These are phyloP conservation scores for Seiridium unicorne DNA, from an alignment of 2,329 filamentous ascomycete genomes.

Conservation along the genomic window DNA sequence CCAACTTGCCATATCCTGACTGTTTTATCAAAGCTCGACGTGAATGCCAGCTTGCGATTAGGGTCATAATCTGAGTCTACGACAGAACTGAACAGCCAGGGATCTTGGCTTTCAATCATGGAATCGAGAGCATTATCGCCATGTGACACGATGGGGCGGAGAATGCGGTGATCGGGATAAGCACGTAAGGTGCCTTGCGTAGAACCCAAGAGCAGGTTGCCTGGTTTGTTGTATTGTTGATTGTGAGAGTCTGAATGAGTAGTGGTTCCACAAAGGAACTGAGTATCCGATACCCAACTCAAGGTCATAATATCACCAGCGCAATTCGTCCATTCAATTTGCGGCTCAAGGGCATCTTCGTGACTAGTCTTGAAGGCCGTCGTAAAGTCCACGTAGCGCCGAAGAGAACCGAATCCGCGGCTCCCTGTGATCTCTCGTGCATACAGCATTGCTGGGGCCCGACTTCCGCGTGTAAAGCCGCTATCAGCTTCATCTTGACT, in stretches of 20 bases:
- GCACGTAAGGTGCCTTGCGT: constrained; percentile 42
- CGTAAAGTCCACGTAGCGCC: constrained; percentile 41
- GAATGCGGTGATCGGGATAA: constrained; percentile 56
- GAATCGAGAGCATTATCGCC: constrained; percentile 54
- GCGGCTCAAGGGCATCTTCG: constrained; percentile 51
- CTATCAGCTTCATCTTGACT: constrained; percentile 26
- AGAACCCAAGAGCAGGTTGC: constrained; percentile 59
- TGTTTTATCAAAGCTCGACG: constrained; percentile 60
- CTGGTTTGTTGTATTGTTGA: constrained; percentile 65
- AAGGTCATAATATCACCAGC: constrained; percentile 61
- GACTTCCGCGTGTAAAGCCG: constrained; percentile 24
- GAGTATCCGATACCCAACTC: constrained; percentile 52
- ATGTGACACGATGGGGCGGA: constrained; percentile 49
- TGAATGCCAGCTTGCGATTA: constrained; percentile 46
- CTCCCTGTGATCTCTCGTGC: constrained; percentile 49
- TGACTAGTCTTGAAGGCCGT: constrained; percentile 40
- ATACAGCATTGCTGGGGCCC: constrained; percentile 41
- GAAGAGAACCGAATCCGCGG: constrained; percentile 37
- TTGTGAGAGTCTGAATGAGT: constrained; percentile 62
- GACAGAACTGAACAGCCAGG: constrained; percentile 64
- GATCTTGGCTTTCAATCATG: constrained; percentile 58
- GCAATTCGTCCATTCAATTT: constrained; percentile 58
- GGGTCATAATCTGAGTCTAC: constrained; percentile 58
- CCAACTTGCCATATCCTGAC: constrained; percentile 58
- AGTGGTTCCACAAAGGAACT: constrained; percentile 61